A percentile compares a stretch with the other conserved stretches of the same genome.
Evolutionary conservation across 306 rosid species (phyloP).

Genomic region (Inga oerstediana): DNA sequence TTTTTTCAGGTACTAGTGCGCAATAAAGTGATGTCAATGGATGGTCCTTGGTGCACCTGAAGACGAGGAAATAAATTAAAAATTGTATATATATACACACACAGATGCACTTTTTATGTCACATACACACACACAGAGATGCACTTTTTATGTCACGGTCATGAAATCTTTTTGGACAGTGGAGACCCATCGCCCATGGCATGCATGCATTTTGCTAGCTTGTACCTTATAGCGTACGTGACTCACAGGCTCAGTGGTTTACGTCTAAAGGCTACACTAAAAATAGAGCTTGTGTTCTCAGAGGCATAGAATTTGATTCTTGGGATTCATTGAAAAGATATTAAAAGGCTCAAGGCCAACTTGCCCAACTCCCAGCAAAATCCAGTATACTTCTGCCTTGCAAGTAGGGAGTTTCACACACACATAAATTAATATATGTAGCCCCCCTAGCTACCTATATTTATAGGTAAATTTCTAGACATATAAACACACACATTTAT

Average conservation of each 20-base stretch:
- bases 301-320: conserved; percentile 21
- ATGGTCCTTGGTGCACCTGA: not conserved
- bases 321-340: not conserved
- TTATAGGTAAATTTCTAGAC: too few species aligned
- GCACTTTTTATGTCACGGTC: not conserved
- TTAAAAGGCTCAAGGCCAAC: not conserved
- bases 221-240: not conserved
- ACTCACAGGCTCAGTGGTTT: conserved; percentile 7
- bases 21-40: not conserved
- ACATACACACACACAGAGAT: not conserved
- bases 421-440: too few species aligned
- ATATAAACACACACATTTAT: too few species aligned
- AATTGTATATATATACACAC: not conserved
- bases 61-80: not conserved
- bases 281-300: not conserved
- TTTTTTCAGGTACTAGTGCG: not conserved
- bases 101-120: not conserved
- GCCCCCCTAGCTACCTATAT: not conserved
- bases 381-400: not conserved
- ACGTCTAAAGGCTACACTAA: not conserved
- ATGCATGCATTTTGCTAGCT: not conserved
- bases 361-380: not conserved
- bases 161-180: not conserved
- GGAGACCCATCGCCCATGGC: not conserved
- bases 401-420: too few species aligned